phyloP scores from a whole-genome alignment of 2,329 filamentous ascomycete species.

The Aspergillus clavatus region DNA sequence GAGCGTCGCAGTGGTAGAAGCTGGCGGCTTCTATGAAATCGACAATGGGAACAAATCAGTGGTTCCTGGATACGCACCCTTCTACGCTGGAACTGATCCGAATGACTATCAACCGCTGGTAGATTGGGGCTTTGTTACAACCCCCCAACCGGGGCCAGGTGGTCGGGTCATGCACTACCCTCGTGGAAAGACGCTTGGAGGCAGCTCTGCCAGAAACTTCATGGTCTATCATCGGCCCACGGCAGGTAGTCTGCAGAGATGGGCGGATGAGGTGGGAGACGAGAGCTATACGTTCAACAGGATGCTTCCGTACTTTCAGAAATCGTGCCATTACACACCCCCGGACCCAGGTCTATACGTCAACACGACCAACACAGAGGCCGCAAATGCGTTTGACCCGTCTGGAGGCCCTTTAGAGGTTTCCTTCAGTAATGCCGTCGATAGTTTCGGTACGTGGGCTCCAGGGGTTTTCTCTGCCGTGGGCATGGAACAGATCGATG shows the following conservation, averaged over 20 bases:
- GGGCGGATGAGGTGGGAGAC: slow-evolving; percentile 36
- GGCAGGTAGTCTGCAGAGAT: slow-evolving; percentile 26
- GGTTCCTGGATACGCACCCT: slow-evolving; percentile 22
- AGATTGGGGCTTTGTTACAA: slow-evolving; percentile 25
- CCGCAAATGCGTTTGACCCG: slow-evolving; percentile 15
- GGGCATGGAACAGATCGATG: slow-evolving; percentile 24
- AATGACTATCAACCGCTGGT: slow-evolving; percentile 18
- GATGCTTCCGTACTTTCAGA: slow-evolving; percentile 25
- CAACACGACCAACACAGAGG: slow-evolving; percentile 23
- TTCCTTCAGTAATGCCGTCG: slow-evolving; percentile 26
- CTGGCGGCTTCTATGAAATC: slow-evolving; percentile 32
- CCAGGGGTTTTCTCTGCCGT: slow-evolving; percentile 21
- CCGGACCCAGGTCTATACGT: slow-evolving; percentile 16
- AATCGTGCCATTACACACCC: slow-evolving; percentile 23
- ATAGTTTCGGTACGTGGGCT: slow-evolving; percentile 26
- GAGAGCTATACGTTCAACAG: slow-evolving; percentile 26
- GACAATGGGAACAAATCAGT: slow-evolving; percentile 27
- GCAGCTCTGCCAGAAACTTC: slow-evolving; percentile 21
- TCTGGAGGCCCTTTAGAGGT: slow-evolving; percentile 30
- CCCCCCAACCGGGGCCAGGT: slow-evolving; percentile 14
- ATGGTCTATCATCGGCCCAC: slow-evolving; percentile 29
- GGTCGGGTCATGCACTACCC: slow-evolving; percentile 20
- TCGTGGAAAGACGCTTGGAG: slow-evolving; percentile 25
- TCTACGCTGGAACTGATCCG: slow-evolving; percentile 21
- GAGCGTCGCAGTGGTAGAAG: slow-evolving; percentile 30